phyloP scores from a whole-genome alignment of 2,329 filamentous ascomycete genomes.

The Teratosphaeria viscida region DNA sequence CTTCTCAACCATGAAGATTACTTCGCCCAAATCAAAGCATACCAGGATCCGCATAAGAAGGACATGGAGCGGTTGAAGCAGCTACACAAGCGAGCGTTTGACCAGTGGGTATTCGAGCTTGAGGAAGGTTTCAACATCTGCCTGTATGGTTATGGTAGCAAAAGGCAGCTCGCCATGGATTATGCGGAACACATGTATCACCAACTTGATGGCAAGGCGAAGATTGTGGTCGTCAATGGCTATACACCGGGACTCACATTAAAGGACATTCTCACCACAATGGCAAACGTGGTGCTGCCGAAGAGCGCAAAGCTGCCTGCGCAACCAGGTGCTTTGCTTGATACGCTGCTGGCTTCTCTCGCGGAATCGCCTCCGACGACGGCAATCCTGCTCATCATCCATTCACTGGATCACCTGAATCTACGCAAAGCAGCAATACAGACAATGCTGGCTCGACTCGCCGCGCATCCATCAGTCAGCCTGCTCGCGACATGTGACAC shows the following conservation, averaged over 20 bases:
- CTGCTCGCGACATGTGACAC: conserved; percentile 78
- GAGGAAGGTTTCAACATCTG: conserved; percentile 79
- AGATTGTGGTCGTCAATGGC: conserved; percentile 78
- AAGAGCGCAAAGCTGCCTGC: conserved; percentile 46
- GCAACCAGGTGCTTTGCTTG: conserved; percentile 58
- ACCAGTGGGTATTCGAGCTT: conserved; percentile 89
- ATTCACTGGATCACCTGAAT: conserved; percentile 73
- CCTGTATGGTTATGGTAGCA: conserved; percentile 87
- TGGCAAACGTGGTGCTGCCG: conserved; percentile 53
- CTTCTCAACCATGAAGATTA: conserved; percentile 89
- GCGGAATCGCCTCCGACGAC: conserved; percentile 31
- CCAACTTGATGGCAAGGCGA: conserved; percentile 28
- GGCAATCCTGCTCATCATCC: conserved; percentile 43
- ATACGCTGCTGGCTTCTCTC: conserved; percentile 54
- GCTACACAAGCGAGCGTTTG: conserved; percentile 70
- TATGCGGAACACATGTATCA: conserved; percentile 64
- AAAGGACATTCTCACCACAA: conserved; percentile 58
- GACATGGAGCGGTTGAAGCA: conserved; percentile 63
- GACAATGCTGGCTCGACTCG: conserved; percentile 63
- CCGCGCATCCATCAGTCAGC: conserved; percentile 59
- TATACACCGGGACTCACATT: conserved; percentile 59
- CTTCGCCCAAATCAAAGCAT: conserved; percentile 56
- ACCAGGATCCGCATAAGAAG: conserved; percentile 56
- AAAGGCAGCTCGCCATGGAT: conserved; percentile 60
- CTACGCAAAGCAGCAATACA: conserved; percentile 64